Conservation (phyloP, 2,329 filamentous ascomycete species). For the Monilinia vaccinii-corymbosi region DNA sequence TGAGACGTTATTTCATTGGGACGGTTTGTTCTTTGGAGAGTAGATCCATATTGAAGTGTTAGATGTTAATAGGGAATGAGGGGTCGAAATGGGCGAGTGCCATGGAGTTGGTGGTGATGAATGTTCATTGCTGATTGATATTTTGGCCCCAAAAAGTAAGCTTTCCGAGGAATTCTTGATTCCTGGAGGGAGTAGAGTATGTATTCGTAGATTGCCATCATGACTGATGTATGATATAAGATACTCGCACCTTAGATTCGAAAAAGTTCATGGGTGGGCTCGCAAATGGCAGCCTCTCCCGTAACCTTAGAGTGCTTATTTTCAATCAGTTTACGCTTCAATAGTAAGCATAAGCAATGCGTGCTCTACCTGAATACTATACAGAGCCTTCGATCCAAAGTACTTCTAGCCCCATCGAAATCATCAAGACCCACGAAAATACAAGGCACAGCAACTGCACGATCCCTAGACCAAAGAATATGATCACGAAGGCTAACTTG, state of each 20-base stretch:
- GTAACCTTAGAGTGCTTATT: constrained; percentile 18
- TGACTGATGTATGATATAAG: neutral
- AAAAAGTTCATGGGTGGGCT: neutral
- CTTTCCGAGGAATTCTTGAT: neutral
- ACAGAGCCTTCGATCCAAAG: constrained; percentile 39
- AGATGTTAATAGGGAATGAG: constrained; percentile 16
- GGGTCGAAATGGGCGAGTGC: constrained; percentile 32
- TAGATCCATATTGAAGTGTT: too few species aligned
- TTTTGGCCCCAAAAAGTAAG: neutral
- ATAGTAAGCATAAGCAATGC: too few species aligned
- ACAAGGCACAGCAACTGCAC: constrained; percentile 46
- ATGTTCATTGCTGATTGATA: neutral
- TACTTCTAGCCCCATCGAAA: constrained; percentile 38
- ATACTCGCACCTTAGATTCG: neutral
- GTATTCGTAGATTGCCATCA: neutral
- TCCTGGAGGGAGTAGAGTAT: neutral
- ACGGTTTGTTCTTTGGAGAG: too few species aligned
- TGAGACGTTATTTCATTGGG: too few species aligned
- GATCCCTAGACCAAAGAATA: constrained; percentile 54
- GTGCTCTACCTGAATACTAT: constrained; percentile 14
- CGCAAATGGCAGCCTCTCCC: constrained; percentile 39
- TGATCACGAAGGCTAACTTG: too few species aligned
- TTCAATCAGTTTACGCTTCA: neutral
- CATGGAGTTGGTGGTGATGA: constrained; percentile 39
- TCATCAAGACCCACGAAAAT: constrained; percentile 47